Evolutionary conservation across 2,329 filamentous ascomycete species (phyloP), one percentile per base, ranked within the genome.

Genomic region (Neofusicoccum sp.): DNA sequence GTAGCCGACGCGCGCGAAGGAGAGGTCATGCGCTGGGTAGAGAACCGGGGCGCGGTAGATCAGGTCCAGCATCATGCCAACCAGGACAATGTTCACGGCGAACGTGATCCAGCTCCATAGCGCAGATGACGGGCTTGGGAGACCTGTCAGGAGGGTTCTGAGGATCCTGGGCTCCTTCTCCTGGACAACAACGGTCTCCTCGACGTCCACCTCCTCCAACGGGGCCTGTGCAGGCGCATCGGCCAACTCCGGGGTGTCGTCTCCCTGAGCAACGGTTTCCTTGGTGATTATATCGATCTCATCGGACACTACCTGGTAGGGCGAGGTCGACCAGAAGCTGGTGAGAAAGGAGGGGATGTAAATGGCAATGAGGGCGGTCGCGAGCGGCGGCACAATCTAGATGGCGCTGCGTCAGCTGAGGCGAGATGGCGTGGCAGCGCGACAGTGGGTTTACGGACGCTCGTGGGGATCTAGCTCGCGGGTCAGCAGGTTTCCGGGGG

Each of bases 1-100:
- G 72, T 93, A 93, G 28, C 95, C 95, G 14, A 96, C 79, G 7
- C 95, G 85, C 41, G 90, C 90, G 72, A 99, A 96, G 0, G 92
- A 90, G 9, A 96, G 79, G 65, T 96, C 87, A 30, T 90, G 78
- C 28, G 82, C 86, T 3, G 88, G 86, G 72, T 96, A 82, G 34
- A 89, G 83, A 62, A 88, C 73, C 9, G 86, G 85, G 1, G 89
- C 88, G 20, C 89, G 85, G 70, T 90, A 92, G 12, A 96, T 81
- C 40, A 93, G 84, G 73, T 99, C 95, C 28, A 88, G 81, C 0
- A 88, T 84, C 74, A 93, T 84, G 7, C 84, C 78, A 5, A 91
- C 81, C 41, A 95, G 78, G 2, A 82, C 75, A 16, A 86, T 70
- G 72, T 98, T 98, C 71, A 95, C 82, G 30, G 87, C 75, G 56